phyloP scores from a whole-genome alignment of 768 basidiomycete genomes.

The Heimioporus sp. region DNA sequence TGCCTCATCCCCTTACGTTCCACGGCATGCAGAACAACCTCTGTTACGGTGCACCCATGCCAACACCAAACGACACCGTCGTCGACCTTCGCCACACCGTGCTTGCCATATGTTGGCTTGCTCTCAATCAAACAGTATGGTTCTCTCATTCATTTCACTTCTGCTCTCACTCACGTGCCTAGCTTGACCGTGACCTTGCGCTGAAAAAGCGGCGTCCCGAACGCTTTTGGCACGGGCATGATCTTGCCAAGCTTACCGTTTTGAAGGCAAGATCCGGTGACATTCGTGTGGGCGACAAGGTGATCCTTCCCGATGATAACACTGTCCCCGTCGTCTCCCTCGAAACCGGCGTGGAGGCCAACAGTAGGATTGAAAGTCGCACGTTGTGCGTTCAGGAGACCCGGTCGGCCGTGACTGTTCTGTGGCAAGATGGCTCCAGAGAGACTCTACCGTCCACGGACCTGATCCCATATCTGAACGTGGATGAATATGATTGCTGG shows the following conservation, averaged over 20 bases:
- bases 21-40: slow-evolving; percentile 43
- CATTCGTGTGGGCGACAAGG: slow-evolving; percentile 73
- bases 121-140: slow-evolving; percentile 79
- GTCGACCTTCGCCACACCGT: slow-evolving; percentile 73
- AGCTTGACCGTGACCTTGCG: slow-evolving; percentile 64
- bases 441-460: slow-evolving; percentile 61
- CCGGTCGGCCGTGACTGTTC: slow-evolving; percentile 60
- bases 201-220: slow-evolving; percentile 62
- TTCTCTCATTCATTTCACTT: neutral
- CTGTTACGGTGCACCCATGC: slow-evolving; percentile 43
- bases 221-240: slow-evolving; percentile 69
- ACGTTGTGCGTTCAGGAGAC: slow-evolving; percentile 69
- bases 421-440: slow-evolving; percentile 85
- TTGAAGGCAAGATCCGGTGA: slow-evolving; percentile 62
- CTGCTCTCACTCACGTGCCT: slow-evolving; percentile 1
- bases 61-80: slow-evolving; percentile 56
- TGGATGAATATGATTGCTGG: slow-evolving; percentile 94
- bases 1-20: slow-evolving; percentile 51
- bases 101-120: slow-evolving; percentile 83
- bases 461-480: slow-evolving; percentile 79
- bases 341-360: slow-evolving; percentile 45
- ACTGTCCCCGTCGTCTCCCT: slow-evolving; percentile 60
- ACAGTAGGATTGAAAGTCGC: slow-evolving; percentile 49
- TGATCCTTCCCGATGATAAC: slow-evolving; percentile 51
- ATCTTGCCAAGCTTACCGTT: slow-evolving; percentile 62